Evolutionary conservation across 768 basidiomycete genomes (phyloP).

Genomic region (Mycena haematopus): DNA sequence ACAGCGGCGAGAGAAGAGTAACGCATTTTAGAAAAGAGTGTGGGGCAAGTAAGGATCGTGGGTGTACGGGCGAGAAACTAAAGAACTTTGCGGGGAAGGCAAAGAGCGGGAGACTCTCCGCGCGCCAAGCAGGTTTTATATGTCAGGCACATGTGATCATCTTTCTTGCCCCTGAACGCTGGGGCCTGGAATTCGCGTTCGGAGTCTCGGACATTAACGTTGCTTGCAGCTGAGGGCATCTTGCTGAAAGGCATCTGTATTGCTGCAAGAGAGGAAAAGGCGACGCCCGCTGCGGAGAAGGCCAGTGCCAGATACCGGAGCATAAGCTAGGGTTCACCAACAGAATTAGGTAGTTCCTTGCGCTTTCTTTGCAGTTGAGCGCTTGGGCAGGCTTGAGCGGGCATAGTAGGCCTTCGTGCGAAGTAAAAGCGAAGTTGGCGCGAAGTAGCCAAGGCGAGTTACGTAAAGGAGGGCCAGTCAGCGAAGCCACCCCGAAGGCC

Average conservation of each 20-base stretch:
- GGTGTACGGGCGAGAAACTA: constrained; percentile 5
- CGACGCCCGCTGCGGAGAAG: background rate
- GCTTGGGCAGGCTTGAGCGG: too few relatives aligned
- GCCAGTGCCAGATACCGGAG: background rate
- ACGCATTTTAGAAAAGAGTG: constrained; percentile 29
- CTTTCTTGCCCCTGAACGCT: background rate
- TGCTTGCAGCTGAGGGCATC: too few relatives aligned
- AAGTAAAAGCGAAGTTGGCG: too few relatives aligned
- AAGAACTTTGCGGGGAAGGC: constrained; percentile 23
- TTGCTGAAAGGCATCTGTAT: background rate
- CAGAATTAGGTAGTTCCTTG: too few relatives aligned
- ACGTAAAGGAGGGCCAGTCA: too few relatives aligned
- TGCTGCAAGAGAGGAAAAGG: background rate
- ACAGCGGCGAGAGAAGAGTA: constrained; percentile 13
- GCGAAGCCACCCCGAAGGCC: too few relatives aligned
- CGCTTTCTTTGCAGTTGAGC: too few relatives aligned
- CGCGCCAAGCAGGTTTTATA: background rate
- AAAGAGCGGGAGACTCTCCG: constrained; percentile 9
- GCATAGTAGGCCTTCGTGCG: too few relatives aligned
- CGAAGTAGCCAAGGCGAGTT: too few relatives aligned
- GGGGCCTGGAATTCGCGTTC: too few relatives aligned
- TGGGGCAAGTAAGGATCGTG: constrained; percentile 25
- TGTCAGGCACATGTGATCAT: background rate
- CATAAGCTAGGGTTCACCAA: background rate
- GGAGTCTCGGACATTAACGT: background rate